Percentiles rank a stretch among this genome's conserved stretches.
Conservation (phyloP, 805 yeast species). For the Metschnikowia peoriensis region DNA sequence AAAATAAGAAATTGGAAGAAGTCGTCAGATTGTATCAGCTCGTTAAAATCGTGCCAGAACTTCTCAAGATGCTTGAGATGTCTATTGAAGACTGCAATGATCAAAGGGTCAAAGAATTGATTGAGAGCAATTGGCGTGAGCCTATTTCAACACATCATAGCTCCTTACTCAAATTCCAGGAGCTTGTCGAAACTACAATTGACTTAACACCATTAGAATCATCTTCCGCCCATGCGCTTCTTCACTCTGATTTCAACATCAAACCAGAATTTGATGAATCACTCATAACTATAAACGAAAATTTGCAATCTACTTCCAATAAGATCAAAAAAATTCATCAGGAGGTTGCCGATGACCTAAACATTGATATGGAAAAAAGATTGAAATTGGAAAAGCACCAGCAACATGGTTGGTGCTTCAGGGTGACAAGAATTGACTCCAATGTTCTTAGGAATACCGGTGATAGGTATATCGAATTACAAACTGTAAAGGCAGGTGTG, state of each 20-base stretch:
- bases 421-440: constrained; percentile 89
- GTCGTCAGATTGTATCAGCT: constrained; percentile 87
- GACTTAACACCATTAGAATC: constrained; percentile 80
- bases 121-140: constrained; percentile 53
- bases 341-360: constrained; percentile 68
- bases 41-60: constrained; percentile 65
- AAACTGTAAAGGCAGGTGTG: constrained; percentile 94
- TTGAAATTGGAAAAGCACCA: constrained; percentile 86
- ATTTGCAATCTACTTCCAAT: constrained; percentile 52
- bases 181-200: constrained; percentile 87
- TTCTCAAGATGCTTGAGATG: constrained; percentile 50
- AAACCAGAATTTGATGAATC: constrained; percentile 88
- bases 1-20: constrained; percentile 73
- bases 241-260: constrained; percentile 72
- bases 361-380: constrained; percentile 82
- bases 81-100: constrained; percentile 37
- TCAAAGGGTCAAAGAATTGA: constrained; percentile 30
- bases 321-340: constrained; percentile 61
- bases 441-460: constrained; percentile 63
- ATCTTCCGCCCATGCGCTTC: constrained; percentile 27
- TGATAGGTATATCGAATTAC: constrained; percentile 68
- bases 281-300: constrained; percentile 55
- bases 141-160: constrained; percentile 51
- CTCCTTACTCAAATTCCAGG: constrained; percentile 67
- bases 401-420: constrained; percentile 90